Evolutionary conservation across 2,329 filamentous ascomycete genomes (phyloP).

Genomic region (Hysterium pulicare): DNA sequence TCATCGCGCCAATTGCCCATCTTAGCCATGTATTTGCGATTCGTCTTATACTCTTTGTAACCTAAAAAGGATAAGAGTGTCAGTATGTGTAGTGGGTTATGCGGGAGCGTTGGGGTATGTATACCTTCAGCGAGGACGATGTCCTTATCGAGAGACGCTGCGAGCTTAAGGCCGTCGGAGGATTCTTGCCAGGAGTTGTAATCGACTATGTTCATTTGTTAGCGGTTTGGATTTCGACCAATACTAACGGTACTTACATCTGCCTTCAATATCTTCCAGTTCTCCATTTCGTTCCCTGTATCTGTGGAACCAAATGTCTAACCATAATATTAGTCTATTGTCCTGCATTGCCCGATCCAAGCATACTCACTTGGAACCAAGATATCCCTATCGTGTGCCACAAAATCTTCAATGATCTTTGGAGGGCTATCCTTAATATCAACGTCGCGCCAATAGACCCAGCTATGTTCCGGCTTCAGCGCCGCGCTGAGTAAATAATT

Average conservation of each 20-base stretch:
- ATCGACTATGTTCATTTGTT: constrained; percentile 61
- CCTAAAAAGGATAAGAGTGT: constrained; percentile 48
- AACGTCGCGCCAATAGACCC: constrained; percentile 98
- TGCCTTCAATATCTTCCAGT: constrained; percentile 77
- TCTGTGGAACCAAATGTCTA: constrained; percentile 96
- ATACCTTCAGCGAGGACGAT: constrained; percentile 85
- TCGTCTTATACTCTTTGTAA: constrained; percentile 90
- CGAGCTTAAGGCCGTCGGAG: constrained; percentile 73
- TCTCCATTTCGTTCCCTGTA: constrained; percentile 66
- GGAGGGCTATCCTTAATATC: constrained; percentile 90
- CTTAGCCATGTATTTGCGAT: constrained; percentile 80
- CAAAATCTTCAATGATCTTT: constrained; percentile 89
- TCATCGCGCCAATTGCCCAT: constrained; percentile 92
- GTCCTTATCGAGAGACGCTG: constrained; percentile 71
- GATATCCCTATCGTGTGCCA: constrained; percentile 88
- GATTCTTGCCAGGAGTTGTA: constrained; percentile 99
- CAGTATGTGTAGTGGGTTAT: not conserved
- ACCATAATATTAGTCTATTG: constrained; percentile 5
- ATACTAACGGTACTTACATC: constrained; percentile 58
- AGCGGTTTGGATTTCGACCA: constrained; percentile 2
- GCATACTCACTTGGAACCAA: constrained; percentile 80
- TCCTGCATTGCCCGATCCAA: not conserved
- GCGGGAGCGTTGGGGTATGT: constrained; percentile 7
- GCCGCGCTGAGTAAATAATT: constrained; percentile 87
- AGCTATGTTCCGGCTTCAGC: constrained; percentile 89